Base-by-base conservation (phyloP, 352 stramenopile species). In the Globisporangium echinulatum region DNA sequence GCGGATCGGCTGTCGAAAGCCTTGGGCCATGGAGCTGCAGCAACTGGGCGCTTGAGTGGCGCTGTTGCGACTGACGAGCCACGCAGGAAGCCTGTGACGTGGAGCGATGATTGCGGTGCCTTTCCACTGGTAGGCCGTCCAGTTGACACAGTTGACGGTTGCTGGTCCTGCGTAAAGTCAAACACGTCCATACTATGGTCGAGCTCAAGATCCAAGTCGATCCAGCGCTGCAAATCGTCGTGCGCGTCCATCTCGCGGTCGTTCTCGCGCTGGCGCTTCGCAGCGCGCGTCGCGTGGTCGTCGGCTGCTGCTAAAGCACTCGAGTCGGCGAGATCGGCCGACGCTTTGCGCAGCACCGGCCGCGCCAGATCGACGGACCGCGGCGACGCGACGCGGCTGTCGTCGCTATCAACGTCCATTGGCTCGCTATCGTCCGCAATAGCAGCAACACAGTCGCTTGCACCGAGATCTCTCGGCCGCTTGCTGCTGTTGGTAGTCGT, bases 221-320 rank as follows among this genome's bases (percentile, higher is more conserved):
- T 85, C 70, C 76, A 83, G 33, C 73, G 73, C 63, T 84, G 66
- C 47, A 87, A 62, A 53, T 87, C 77, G 58, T 87, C 75, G 42
- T 82, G 69, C 46, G 62, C 57, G 15, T 82, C 72, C 62, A 71
- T 70, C 50, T 79, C 71, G 49, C 63, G 36, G 49, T 66, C 60
- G 39, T 66, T 66, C 17, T 66, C 60, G 9, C 60, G 54, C 48
- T 56, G 53, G 36, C 54, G 54, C 49, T 66, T 66, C 36, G 53
- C 60, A 7, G 49, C 60, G 44, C 59, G 59, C 7, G 49, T 42
- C 33, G 52, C 49, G n/a, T 36, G 39, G 39, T 52, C 49, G 33
- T 55, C 47, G n/a, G 19, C 62, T 11, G n/a, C 38, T 38, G 36
- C 46, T 33, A 33, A 33, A 33, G 25, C 38, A 17, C 63, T 55